Base-by-base conservation (phyloP, 495 filamentous ascomycete species). In the Mycothermus thermophilus region DNA sequence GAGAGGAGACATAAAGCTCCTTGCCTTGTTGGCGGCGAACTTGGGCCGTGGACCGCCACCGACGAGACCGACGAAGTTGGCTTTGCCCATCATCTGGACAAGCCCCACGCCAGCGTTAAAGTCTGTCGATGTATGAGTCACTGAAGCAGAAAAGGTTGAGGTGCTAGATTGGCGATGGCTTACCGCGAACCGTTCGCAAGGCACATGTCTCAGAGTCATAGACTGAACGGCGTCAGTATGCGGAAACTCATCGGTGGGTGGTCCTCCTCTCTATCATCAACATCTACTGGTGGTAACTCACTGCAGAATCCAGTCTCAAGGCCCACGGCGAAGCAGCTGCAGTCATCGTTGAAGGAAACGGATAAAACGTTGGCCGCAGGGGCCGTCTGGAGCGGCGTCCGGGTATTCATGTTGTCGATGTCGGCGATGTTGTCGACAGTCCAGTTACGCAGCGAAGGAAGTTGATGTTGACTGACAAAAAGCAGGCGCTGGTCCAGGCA, bases 31-130 rank as follows among this genome's bases (percentile, higher is more conserved):
- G 42, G 76, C 74, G 0, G 84, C 77, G 46, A 83, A 90, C 44
- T 88, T 88, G 27, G 87, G 85, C 39, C 78, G 73, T 44, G 69
- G 79, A 25, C 90, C 88, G 36, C 90, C 90, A 35, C 88, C 86
- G 18, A 94, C 83, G 18, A 94, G 74, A 14, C 83, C 90, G 15
- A 96, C 64, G 52, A 80, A 93, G 57, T 87, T 90, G 32, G 80
- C 78, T 44, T 80, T 77, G 35, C 82, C 82, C 36, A 94, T 77
- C 83, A 93, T 92, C 53, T 82, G 77, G 10, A 75, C 86, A 22
- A 81, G 57, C 13, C 80, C 83, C 27, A 96, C 74, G 12, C 87
- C 86, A 18, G 78, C 83, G 51, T 82, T 81, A 62, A 93, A 80
- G 44, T 85, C 87, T 92, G 32, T n/a, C 5, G 5, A 13, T 8